Conservation (phyloP, 1,139 yeast genomes). For the Candida tetrigidarum region DNA sequence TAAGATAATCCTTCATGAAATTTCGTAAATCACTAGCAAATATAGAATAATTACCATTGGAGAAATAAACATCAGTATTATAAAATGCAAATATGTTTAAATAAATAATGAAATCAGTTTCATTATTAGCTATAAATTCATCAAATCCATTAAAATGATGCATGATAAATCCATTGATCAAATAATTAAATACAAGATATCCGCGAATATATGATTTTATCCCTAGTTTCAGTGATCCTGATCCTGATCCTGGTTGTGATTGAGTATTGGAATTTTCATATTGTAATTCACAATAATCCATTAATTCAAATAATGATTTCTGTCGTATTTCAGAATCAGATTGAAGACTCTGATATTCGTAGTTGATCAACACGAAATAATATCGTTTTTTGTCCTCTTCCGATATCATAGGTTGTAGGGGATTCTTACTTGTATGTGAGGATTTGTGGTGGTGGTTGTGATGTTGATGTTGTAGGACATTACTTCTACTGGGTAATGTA, state of each 20-base stretch:
- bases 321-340: slow-evolving; percentile 31
- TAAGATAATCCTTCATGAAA: slow-evolving; percentile 36
- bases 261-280: slow-evolving; percentile 30
- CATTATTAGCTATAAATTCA: slow-evolving; percentile 41
- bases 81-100: slow-evolving; percentile 49
- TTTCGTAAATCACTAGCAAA: slow-evolving; percentile 29
- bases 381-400: slow-evolving; percentile 19
- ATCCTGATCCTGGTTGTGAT: too few species aligned
- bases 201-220: slow-evolving; percentile 39
- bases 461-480: slow-evolving; percentile 10
- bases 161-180: slow-evolving; percentile 49
- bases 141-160: slow-evolving; percentile 50
- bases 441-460: background rate
- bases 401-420: slow-evolving; percentile 8
- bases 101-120: slow-evolving; percentile 48
- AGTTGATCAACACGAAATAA: slow-evolving; percentile 34
- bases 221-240: slow-evolving; percentile 20
- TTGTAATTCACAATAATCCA: slow-evolving; percentile 46
- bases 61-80: slow-evolving; percentile 33
- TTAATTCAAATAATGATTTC: slow-evolving; percentile 47
- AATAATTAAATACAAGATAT: slow-evolving; percentile 47
- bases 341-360: slow-evolving; percentile 44
- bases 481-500: background rate
- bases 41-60: slow-evolving; percentile 26
- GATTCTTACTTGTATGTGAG: background rate